These are phyloP conservation scores for Phytophthora fragariae DNA, from an alignment of 352 stramenopile species.

Conservation along the genomic window DNA sequence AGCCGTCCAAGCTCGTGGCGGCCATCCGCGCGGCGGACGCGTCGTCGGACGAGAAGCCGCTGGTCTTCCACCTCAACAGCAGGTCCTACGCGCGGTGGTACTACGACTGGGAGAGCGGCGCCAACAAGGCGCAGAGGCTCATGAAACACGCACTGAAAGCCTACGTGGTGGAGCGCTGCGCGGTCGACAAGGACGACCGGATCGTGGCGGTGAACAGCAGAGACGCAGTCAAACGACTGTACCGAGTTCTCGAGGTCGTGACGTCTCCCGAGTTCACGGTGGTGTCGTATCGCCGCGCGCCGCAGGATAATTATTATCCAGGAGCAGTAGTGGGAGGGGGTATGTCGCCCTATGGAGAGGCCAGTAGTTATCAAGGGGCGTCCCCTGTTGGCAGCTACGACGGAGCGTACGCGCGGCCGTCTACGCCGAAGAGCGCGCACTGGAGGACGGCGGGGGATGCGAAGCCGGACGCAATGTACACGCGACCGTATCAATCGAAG, in stretches of 20 bases:
- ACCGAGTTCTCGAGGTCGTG: conserved; percentile 56
- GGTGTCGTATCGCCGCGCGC: conserved; percentile 72
- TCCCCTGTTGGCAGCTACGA: conserved; percentile 2
- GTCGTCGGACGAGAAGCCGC: conserved; percentile 29
- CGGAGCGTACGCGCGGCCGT: not conserved
- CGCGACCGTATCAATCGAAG: not conserved
- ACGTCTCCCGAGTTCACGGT: conserved; percentile 71
- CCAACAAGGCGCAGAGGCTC: conserved; percentile 73
- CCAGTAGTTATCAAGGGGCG: not conserved
- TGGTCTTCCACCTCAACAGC: conserved; percentile 67
- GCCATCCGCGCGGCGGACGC: conserved; percentile 17
- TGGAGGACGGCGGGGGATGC: not conserved
- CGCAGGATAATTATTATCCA: conserved; percentile 24
- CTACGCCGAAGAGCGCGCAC: not conserved
- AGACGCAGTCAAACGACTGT: conserved; percentile 36
- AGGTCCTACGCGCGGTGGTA: conserved; percentile 64
- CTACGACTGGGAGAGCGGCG: conserved; percentile 79
- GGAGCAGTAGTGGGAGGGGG: not conserved
- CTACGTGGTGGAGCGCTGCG: conserved; percentile 57
- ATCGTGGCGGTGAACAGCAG: conserved; percentile 28
- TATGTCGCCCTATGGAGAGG: not conserved
- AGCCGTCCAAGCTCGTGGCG: conserved; percentile 41
- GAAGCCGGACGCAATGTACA: not conserved
- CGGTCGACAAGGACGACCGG: conserved; percentile 43
- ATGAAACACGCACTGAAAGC: conserved; percentile 74